Conservation (phyloP, 1,284 basidiomycete genomes). For the Ustilago tritici region DNA sequence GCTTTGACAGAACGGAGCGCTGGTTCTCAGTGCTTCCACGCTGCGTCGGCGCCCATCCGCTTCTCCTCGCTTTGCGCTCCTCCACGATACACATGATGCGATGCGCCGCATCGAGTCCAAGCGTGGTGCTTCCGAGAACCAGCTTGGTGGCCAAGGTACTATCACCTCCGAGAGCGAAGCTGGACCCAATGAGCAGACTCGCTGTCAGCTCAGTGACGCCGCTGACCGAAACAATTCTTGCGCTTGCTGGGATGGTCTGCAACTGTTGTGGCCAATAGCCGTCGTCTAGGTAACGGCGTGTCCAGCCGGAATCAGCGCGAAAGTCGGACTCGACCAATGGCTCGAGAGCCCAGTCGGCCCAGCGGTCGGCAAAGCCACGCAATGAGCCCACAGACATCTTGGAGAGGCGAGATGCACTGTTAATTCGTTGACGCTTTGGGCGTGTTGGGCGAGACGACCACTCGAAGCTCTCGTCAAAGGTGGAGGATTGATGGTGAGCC, state of each 20-base stretch:
- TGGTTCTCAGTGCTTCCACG: conserved; percentile 9
- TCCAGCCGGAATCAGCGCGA: conserved; percentile 57
- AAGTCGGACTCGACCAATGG: conserved; percentile 51
- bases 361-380: conserved; percentile 57
- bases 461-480: conserved; percentile 26
- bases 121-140: conserved; percentile 27
- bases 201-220: conserved; percentile 45
- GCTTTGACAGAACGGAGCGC: conserved; percentile 40
- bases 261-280: conserved; percentile 17
- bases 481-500: neutral
- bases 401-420: conserved; percentile 36
- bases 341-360: conserved; percentile 63
- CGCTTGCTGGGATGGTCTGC: conserved; percentile 29
- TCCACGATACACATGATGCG: conserved; percentile 42
- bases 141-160: conserved; percentile 47
- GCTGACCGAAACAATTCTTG: conserved; percentile 43
- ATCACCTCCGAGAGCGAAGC: conserved; percentile 37
- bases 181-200: conserved; percentile 48
- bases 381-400: conserved; percentile 31
- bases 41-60: conserved; percentile 27
- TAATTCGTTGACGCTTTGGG: conserved; percentile 30
- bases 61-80: conserved; percentile 37
- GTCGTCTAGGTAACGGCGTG: conserved; percentile 18
- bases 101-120: conserved; percentile 54
- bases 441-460: conserved; percentile 22